phyloP scores from a whole-genome alignment of 495 filamentous ascomycete species.

The Hypoxylon trugodes region DNA sequence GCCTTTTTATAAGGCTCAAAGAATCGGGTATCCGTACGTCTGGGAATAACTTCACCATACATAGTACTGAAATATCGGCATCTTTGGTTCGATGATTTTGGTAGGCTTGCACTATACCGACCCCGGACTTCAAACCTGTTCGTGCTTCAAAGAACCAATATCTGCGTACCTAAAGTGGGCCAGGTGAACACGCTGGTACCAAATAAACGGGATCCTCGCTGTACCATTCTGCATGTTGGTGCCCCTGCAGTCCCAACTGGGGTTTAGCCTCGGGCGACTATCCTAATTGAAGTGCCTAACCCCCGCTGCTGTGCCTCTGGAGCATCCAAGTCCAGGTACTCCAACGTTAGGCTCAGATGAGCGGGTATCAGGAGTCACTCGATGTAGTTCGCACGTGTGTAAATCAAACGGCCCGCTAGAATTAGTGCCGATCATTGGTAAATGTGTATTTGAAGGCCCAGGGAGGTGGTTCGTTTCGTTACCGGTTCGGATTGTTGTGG shows the following conservation, averaged over 20 bases:
- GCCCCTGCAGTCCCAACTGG: constrained; percentile 13
- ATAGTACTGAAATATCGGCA: no score
- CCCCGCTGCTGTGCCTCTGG: constrained; percentile 5
- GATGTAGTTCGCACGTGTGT: constrained; percentile 26
- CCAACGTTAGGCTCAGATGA: constrained; percentile 2
- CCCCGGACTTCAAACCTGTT: constrained; percentile 1
- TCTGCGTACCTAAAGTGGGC: constrained; percentile 18
- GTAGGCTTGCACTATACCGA: not conserved
- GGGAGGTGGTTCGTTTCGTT: constrained; percentile 35
- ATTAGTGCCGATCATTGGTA: constrained; percentile 11
- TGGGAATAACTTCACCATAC: no score
- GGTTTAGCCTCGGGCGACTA: constrained; percentile 15
- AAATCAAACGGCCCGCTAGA: constrained; percentile 7
- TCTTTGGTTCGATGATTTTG: no score
- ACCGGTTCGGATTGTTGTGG: constrained; percentile 25
- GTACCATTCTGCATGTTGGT: not conserved
- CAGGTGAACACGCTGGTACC: constrained; percentile 21
- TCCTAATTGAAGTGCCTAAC: constrained; percentile 16
- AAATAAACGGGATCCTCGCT: constrained; percentile 23
- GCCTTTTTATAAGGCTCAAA: no score
- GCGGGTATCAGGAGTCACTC: constrained; percentile 9
- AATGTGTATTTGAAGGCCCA: constrained; percentile 7
- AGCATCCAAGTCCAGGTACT: constrained; percentile 11
- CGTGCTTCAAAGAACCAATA: constrained; percentile 11
- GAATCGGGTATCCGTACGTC: no score